A percentile compares a stretch with the other conserved stretches of the same genome.
These are phyloP conservation scores for Nitzschia sp. DNA, from an alignment of 108 stramenopile species.

Conservation along the genomic window DNA sequence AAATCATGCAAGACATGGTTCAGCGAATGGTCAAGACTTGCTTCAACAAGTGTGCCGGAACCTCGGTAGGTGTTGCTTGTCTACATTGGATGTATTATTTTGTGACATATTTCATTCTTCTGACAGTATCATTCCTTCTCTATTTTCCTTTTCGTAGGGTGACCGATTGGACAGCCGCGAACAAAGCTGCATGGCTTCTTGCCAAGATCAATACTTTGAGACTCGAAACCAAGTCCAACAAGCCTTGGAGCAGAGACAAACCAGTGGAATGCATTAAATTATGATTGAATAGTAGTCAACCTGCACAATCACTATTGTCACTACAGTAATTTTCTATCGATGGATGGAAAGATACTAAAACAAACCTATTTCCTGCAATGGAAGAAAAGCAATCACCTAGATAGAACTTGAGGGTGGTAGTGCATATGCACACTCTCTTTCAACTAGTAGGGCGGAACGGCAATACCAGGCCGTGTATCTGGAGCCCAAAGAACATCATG, in stretches of 20 bases:
- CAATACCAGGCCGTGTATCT: conserved; percentile 36
- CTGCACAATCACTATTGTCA: no score
- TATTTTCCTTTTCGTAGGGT: conserved; percentile 36
- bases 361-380: no score
- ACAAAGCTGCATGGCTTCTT: conserved; percentile 76
- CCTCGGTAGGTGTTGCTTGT: conserved; percentile 53
- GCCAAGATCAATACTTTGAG: conserved; percentile 86
- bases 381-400: no score
- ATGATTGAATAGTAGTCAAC: background rate
- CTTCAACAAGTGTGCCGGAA: conserved; percentile 81
- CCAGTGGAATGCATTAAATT: conserved; percentile 24
- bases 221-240: conserved; percentile 74
- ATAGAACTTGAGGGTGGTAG: no score
- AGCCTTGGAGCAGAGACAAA: conserved; percentile 68
- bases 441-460: conserved; percentile 36
- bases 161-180: conserved; percentile 73
- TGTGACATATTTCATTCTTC: background rate
- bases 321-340: no score
- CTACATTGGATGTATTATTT: background rate
- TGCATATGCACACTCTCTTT: no score
- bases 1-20: conserved; percentile 81
- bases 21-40: conserved; percentile 73
- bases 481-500: conserved; percentile 46
- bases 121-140: background rate
- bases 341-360: no score